Base-by-base conservation (phyloP, 257 asterid genomes). In the Jaltomata sinuosa region DNA sequence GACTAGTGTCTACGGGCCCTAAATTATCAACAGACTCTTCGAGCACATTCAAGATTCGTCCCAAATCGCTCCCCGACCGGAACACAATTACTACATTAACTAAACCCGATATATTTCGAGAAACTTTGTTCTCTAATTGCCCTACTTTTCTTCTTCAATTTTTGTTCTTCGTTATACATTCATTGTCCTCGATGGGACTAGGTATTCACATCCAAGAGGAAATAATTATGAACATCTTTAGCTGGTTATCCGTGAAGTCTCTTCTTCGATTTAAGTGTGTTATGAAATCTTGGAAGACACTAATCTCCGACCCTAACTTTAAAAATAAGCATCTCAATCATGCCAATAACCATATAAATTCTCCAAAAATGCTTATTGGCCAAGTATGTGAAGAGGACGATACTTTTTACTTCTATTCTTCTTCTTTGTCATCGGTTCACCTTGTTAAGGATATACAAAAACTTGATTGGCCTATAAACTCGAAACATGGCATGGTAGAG, bases 211-310 rank as follows among this genome's bases (percentile, higher is more conserved):
- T 21, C 11, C 59, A 52, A 52, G 53, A 38, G 42, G 42, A 38
- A 38, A 38, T 38, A 38, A 38, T 38, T 38, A 8, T 38, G 5
- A 4, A 38, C 6, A 38, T 38, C 42, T 65, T 85, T 80, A 25
- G 9, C 1, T 53, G 45, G 21, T 29, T 84, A 38, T 53, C 83
- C 1, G 84, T 86, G 3, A 84, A 88, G 42, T 65, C 83, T 21
- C 77, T 88, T 27, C 15, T 83, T 53, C 80, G 83, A 11, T 88
- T 88, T 67, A 81, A 81, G 52, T 85, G 90, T 61, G 87, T 85
- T 8, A 81, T 87, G 5, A 85, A 84, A 52, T 83, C 62, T 8
- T 87, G 85, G 90, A 77, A 82, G 65, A 0, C 1, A 38, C 54
- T 84, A 18, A 84, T 89, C 8, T 77, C 68, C 72, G 84, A 89